Conservation (phyloP, 176 grass and related monocot genomes). For the Cenchrus americanus region DNA sequence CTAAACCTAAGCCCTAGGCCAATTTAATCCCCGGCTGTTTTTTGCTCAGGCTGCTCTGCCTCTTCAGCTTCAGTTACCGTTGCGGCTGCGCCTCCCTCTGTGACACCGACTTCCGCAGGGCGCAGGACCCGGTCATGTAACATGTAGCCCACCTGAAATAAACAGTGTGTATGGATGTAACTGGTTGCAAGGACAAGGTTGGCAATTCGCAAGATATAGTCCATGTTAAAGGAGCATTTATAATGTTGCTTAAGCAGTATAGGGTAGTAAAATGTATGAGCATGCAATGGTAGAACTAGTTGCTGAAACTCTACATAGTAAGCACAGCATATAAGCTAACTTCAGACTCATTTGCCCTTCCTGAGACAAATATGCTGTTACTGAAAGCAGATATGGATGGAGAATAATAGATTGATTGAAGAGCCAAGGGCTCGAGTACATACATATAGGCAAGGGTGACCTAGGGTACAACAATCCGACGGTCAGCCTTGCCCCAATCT, state of each 20-base stretch:
- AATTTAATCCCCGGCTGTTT: constrained; percentile 32
- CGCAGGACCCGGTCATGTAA: constrained; percentile 70
- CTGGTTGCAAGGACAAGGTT: neutral
- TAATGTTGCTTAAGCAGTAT: constrained; percentile 3
- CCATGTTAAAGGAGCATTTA: neutral
- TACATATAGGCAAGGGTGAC: too few relatives aligned
- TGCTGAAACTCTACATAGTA: neutral
- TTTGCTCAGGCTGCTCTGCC: constrained; percentile 28
- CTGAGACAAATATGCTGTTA: neutral
- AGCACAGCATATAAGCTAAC: neutral
- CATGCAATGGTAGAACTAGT: neutral
- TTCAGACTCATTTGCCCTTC: neutral
- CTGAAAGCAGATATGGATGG: too few relatives aligned
- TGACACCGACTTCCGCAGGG: constrained; percentile 69
- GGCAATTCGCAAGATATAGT: neutral
- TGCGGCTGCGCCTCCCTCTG: neutral
- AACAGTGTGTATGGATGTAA: neutral
- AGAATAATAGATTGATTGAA: too few relatives aligned
- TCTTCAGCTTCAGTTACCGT: constrained; percentile 15
- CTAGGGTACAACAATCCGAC: too few relatives aligned
- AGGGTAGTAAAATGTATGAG: constrained; percentile 5
- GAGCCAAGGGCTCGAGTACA: too few relatives aligned
- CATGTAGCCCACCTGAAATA: constrained; percentile 67
- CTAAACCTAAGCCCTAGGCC: neutral
- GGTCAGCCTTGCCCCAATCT: too few relatives aligned